Evolutionary conservation across 768 basidiomycete species (phyloP), one percentile per base, ranked within the genome.

Genomic region (Albatrellus ellisii): DNA sequence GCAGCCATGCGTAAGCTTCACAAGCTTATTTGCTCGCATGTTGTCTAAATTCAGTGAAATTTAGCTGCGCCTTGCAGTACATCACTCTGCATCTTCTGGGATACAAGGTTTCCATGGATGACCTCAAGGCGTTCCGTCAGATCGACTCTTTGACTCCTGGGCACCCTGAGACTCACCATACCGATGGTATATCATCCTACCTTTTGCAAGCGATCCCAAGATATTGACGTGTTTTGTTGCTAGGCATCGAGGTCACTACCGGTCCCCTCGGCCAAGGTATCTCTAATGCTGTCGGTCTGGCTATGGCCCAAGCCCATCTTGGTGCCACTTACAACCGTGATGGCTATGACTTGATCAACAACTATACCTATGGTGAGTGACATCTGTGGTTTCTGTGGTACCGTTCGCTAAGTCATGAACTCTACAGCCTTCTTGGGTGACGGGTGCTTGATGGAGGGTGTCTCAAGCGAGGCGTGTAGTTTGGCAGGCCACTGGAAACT

Each of bases 391-490:
- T 11, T 33, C 25, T 14, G 41, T 24, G 9, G 27, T 38, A 41
- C 39, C 39, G 3, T 44, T 35, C 27, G 15, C 33, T 26, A 17
- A 38, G 44, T 34, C 41, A 28, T 43, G 26, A 40, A 43, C 41
- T 38, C 45, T 39, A 15, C 47, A 87, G 87, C 83, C 39, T 94
- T 95, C 68, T 71, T 75, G 46, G 92, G 92, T 54, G 92, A 97
- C 62, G 92, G 92, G 35, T 97, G 92, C 65, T 70, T 97, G 41
- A 91, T 92, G 84, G 92, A 97, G 63, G 92, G 92, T 69, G 79
- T 97, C 51, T 73, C 90, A n/a, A 72, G 74, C 48, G 92, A 97
- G 61, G 89, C 92, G 29, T 82, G 84, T 46, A 88, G 84, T 54
- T 72, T 95, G 49, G 91, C 89, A 46, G 92, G 91, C 48, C 92